These are phyloP conservation scores for Ceratobasidium sp. DNA, from an alignment of 1,284 basidiomycete genomes.

Conservation along the genomic window DNA sequence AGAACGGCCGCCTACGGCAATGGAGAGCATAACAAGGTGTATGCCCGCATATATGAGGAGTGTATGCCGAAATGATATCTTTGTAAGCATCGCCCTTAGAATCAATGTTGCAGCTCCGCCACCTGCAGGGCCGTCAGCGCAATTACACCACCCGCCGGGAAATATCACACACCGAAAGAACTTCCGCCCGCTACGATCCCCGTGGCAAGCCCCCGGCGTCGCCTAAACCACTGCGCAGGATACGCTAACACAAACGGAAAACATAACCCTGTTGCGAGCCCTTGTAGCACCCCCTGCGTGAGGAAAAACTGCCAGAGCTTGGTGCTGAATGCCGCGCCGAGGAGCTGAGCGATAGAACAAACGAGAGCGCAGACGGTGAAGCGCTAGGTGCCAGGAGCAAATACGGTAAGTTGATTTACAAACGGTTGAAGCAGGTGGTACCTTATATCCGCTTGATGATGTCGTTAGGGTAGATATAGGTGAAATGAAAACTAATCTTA, in stretches of 20 bases:
- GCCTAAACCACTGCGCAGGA: constrained; percentile 53
- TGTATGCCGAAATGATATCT: constrained; percentile 49
- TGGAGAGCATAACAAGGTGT: constrained; percentile 46
- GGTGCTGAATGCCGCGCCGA: constrained; percentile 50
- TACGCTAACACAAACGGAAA: constrained; percentile 52
- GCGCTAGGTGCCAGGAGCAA: constrained; percentile 34
- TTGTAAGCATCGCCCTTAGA: constrained; percentile 49
- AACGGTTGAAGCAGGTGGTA: background rate
- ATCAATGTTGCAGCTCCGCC: constrained; percentile 51
- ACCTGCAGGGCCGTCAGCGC: too few relatives aligned
- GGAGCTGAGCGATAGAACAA: constrained; percentile 47
- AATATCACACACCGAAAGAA: constrained; percentile 50
- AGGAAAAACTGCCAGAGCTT: constrained; percentile 53
- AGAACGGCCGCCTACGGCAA: constrained; percentile 33
- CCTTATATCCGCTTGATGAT: constrained; percentile 39
- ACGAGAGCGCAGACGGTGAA: constrained; percentile 50
- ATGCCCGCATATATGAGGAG: constrained; percentile 50
- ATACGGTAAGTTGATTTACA: background rate
- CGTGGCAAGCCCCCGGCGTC: constrained; percentile 51
- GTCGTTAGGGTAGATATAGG: background rate
- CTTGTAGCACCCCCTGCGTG: constrained; percentile 50
- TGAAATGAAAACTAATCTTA: constrained; percentile 14
- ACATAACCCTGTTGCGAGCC: constrained; percentile 50
- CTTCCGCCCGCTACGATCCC: constrained; percentile 52
- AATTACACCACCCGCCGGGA: too few relatives aligned